Evolutionary conservation across 1,284 basidiomycete genomes (phyloP).

Genomic region (Apiotrichum brassicae): DNA sequence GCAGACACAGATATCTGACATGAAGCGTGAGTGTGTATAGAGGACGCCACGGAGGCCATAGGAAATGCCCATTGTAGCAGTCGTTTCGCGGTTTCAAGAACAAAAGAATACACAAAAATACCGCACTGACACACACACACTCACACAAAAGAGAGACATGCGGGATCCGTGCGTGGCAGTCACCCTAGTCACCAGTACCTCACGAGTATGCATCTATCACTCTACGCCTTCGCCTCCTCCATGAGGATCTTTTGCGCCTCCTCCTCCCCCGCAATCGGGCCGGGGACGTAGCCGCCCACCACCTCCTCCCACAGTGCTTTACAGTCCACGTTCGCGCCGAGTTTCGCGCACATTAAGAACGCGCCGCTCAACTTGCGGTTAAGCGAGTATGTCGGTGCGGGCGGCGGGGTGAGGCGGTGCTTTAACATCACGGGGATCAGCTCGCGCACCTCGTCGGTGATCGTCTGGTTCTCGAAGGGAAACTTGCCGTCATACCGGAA

Average conservation of each 20-base stretch:
- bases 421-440: conserved; percentile 88
- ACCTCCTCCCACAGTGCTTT: conserved; percentile 63
- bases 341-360: conserved; percentile 80
- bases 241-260: conserved; percentile 16
- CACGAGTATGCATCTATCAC: too few species aligned
- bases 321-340: conserved; percentile 72
- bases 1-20: too few species aligned
- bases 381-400: conserved; percentile 86
- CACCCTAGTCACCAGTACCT: too few species aligned
- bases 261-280: conserved; percentile 36
- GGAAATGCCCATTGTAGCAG: too few species aligned
- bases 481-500: conserved; percentile 37
- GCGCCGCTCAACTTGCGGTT: conserved; percentile 93
- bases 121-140: too few species aligned
- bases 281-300: conserved; percentile 30
- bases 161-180: too few species aligned
- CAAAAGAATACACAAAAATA: too few species aligned
- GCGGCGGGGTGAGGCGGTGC: conserved; percentile 84
- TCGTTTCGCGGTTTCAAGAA: too few species aligned
- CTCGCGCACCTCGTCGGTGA: conserved; percentile 48
- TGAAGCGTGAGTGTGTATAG: too few species aligned
- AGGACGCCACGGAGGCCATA: too few species aligned
- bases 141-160: too few species aligned
- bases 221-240: conserved; percentile 2
- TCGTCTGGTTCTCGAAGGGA: conserved; percentile 43